These are phyloP conservation scores for Populus tomentosa DNA, from an alignment of 441 rosid species.

Conservation along the genomic window DNA sequence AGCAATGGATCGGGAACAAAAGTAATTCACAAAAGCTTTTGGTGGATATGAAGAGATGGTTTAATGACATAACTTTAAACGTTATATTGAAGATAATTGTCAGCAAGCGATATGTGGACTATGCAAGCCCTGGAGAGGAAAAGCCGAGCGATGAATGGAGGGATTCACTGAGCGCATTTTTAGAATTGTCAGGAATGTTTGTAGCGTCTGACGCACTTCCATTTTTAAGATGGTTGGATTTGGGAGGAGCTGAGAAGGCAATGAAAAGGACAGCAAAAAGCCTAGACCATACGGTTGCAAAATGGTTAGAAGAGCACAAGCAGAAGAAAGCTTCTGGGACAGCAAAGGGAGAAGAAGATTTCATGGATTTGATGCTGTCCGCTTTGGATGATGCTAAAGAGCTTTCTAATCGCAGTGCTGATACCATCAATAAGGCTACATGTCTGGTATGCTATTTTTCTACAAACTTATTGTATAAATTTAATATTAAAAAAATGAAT, in stretches of 20 bases:
- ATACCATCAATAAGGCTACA: constrained; percentile 13
- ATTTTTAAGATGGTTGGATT: constrained; percentile 38
- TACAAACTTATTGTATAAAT: too few relatives aligned
- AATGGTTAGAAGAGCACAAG: constrained; percentile 44
- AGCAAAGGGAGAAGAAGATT: constrained; percentile 18
- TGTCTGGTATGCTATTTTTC: too few relatives aligned
- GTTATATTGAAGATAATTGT: constrained; percentile 29
- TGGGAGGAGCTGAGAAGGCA: constrained; percentile 23
- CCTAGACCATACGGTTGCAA: constrained; percentile 19
- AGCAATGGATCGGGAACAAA: constrained; percentile 5
- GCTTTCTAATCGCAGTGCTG: constrained; percentile 16
- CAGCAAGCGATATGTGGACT: constrained; percentile 31
- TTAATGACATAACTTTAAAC: constrained; percentile 26
- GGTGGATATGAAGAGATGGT: constrained; percentile 40
- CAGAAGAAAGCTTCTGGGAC: constrained; percentile 17
- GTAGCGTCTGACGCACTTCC: constrained; percentile 38
- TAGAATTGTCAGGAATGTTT: constrained; percentile 23
- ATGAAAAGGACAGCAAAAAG: constrained; percentile 34
- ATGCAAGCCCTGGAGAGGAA: constrained; percentile 4
- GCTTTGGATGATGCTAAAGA: constrained; percentile 17
- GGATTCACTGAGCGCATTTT: constrained; percentile 17
- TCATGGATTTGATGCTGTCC: constrained; percentile 39
- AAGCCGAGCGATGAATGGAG: constrained; percentile 6
- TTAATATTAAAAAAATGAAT: too few relatives aligned
- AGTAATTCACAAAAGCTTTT: background rate